Base-by-base conservation (phyloP, 768 basidiomycete genomes). In the Paxillus ammoniavirescens region DNA sequence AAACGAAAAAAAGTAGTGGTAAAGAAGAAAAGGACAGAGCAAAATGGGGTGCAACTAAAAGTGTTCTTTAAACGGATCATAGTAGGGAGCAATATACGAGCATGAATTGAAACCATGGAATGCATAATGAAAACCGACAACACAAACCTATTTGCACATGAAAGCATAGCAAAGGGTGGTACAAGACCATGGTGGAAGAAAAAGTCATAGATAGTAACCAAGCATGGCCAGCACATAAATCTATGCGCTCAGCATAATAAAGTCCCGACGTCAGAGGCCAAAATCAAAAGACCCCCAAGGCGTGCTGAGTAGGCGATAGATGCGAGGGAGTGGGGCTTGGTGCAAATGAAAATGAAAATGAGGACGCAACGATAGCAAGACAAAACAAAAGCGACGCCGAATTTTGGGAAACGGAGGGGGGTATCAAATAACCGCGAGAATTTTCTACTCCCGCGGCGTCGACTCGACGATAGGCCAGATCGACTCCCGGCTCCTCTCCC, bases 401-500 rank as follows among this genome's bases (percentile, higher is more conserved):
- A 57, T 68, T 63, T 57, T 33, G 51, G 26, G 28, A 23, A 23
- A 50, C n/a, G 28, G 30, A 15, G 43, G 42, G n/a, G 33, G 54
- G 57, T 52, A 62, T 58, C 47, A 54, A 57, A 40, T 44, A 15
- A 50, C 54, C 44, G 56, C 37, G 31, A 35, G 26, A 36, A 38
- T 54, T 47, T 55, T 58, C 57, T 66, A 69, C 55, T 71, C 67
- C 49, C 62, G 59, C 21, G 65, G 55, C 31, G 59, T 57, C 40
- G 69, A 57, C 54, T 63, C 65, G 50, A 55, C 54, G 28, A 71
- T 57, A 30, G 67, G 61, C 67, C 67, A 69, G 52, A 69, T 51
- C 30, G 58, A 43, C 21, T 69, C 67, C 18, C 67, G 68, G 40
- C 46, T 57, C 17, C 67, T 59, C 53, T 69, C 67, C 54, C 69